Evolutionary conservation across 495 filamentous ascomycete genomes (phyloP).

Genomic region (Lasiosphaeriaceae sp.): DNA sequence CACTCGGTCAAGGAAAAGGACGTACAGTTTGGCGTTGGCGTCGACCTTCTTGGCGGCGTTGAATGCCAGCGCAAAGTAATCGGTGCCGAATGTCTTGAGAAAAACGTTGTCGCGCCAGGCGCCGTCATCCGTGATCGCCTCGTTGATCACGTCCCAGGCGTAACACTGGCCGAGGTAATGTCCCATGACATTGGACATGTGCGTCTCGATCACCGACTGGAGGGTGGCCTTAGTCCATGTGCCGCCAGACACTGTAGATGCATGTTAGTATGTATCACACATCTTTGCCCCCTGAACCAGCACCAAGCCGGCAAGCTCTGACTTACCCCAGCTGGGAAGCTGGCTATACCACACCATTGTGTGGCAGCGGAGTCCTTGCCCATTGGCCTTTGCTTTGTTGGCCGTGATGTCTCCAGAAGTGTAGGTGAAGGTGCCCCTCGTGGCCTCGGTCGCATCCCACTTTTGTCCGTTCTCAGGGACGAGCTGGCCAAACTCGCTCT

Average conservation of each 20-base stretch:
- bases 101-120: slow-evolving; percentile 38
- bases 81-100: slow-evolving; percentile 40
- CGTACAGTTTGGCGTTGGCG: slow-evolving; percentile 31
- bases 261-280: slow-evolving; percentile 46
- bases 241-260: slow-evolving; percentile 37
- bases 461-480: slow-evolving; percentile 60
- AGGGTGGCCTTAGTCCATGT: slow-evolving; percentile 53
- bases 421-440: slow-evolving; percentile 46
- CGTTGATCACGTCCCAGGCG: slow-evolving; percentile 54
- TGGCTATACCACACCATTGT: slow-evolving; percentile 62
- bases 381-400: slow-evolving; percentile 47
- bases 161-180: slow-evolving; percentile 51
- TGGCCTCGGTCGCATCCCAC: slow-evolving; percentile 43
- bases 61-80: slow-evolving; percentile 46
- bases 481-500: slow-evolving; percentile 54
- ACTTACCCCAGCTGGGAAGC: slow-evolving; percentile 51
- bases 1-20: background rate
- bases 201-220: slow-evolving; percentile 36
- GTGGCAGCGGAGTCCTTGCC: slow-evolving; percentile 55
- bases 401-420: slow-evolving; percentile 47
- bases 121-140: slow-evolving; percentile 46
- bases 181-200: slow-evolving; percentile 51
- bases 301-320: background rate
- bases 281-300: background rate
- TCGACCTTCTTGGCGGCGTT: slow-evolving; percentile 36